These are phyloP conservation scores for Coleophoma cylindrospora DNA, from an alignment of 2,329 filamentous ascomycete species.

Conservation along the genomic window DNA sequence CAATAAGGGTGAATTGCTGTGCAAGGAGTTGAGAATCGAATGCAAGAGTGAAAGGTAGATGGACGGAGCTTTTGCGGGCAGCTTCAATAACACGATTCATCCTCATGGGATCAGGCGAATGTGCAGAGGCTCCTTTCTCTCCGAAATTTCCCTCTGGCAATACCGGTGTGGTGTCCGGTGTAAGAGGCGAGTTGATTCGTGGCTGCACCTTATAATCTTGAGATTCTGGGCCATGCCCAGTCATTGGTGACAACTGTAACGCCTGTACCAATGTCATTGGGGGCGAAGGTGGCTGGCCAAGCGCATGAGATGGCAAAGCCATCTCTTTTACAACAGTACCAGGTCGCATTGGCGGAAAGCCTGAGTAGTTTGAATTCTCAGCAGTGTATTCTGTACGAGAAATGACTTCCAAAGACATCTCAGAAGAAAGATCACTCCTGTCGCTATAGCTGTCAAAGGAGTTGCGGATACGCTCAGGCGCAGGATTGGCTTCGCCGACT, in stretches of 20 bases:
- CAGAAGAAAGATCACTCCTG: conserved; percentile 55
- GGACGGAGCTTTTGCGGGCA: conserved; percentile 31
- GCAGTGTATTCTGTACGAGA: conserved; percentile 24
- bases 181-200: conserved; percentile 12
- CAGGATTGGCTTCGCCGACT: conserved; percentile 10
- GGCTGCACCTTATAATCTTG: conserved; percentile 9
- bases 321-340: conserved; percentile 20
- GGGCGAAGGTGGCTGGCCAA: conserved; percentile 34
- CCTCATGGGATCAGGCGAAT: conserved; percentile 15
- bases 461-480: conserved; percentile 23
- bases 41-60: conserved; percentile 75
- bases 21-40: conserved; percentile 76
- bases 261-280: conserved; percentile 44
- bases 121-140: conserved; percentile 12
- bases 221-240: conserved; percentile 32
- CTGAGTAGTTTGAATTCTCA: conserved; percentile 23
- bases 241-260: conserved; percentile 36
- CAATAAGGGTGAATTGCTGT: conserved; percentile 79
- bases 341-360: conserved; percentile 25
- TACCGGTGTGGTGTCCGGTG: conserved; percentile 25
- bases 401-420: conserved; percentile 49
- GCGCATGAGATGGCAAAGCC: conserved; percentile 18
- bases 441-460: conserved; percentile 29
- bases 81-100: conserved; percentile 18
- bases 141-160: conserved; percentile 6